Evolutionary conservation across 2,329 filamentous ascomycete species (phyloP).

Genomic region (Trichoderma sp.): DNA sequence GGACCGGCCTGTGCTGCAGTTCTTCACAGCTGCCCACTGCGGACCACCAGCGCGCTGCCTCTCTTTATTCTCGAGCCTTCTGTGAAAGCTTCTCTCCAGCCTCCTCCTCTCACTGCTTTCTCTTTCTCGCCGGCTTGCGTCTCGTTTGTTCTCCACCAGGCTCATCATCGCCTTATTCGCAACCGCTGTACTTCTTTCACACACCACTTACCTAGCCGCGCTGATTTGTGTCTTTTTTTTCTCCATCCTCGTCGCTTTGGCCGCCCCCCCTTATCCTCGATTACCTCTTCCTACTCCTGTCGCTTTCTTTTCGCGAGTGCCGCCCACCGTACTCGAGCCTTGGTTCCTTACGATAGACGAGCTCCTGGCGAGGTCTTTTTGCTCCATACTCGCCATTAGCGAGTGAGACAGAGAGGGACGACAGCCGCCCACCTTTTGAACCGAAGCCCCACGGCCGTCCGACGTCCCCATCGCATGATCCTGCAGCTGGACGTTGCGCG

Average conservation of each 20-base stretch:
- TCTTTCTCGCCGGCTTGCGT: conserved; percentile 7
- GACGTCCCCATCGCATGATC: conserved; percentile 11
- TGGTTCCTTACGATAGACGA: not conserved
- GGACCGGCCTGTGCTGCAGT: not conserved
- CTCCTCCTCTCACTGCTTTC: conserved; percentile 2
- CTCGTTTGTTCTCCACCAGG: not conserved
- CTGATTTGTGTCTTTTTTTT: conserved; percentile 8
- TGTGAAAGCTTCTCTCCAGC: conserved; percentile 23
- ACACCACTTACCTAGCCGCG: not conserved
- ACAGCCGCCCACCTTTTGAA: not conserved
- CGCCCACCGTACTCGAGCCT: not conserved
- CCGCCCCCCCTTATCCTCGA: no score
- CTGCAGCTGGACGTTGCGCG: not conserved
- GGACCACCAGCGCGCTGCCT: conserved; percentile 21
- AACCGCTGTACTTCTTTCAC: conserved; percentile 15
- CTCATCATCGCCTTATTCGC: conserved; percentile 5
- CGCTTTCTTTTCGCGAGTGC: not conserved
- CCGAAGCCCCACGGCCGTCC: conserved; percentile 12
- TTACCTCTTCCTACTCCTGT: not conserved
- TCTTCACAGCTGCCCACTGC: conserved; percentile 20
- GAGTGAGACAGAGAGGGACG: not conserved
- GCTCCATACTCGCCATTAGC: conserved; percentile 4
- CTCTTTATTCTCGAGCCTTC: conserved; percentile 28
- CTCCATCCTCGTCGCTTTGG: not conserved
- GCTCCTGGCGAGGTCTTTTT: not conserved